Evolutionary conservation across 305 asterid species (phyloP), one percentile per base, ranked within the genome.

Genomic region (Andrographis paniculata): DNA sequence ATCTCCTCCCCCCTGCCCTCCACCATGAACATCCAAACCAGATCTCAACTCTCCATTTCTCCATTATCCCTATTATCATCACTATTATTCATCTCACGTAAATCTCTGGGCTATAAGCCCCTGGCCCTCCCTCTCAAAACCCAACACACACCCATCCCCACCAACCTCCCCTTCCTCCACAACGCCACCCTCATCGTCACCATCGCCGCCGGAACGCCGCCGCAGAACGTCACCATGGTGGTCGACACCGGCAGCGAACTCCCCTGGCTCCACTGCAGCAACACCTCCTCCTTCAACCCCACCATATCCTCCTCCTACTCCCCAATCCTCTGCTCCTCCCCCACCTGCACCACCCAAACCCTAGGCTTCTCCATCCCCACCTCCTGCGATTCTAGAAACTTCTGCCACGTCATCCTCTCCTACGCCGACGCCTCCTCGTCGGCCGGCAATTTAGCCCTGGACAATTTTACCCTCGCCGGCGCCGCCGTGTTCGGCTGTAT

Each of bases 221-320:
- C 84, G 27, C 95, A 84, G 71, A 84, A 84, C 21, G 93, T 81
- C 31, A 81, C 93, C 52, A 84, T 84, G 95, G 93, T 84, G 37
- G 87, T 84, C 46, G 93, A 84, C 62, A 81, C 95, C 27, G 95
- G 95, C 31, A 84, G 93, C 31, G 95, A 84, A 64, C 93, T 84
- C 60, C 81, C 95, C 17, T 84, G 93, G 93, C 74, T 84, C 11
- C 89, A 73, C 14, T 81, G 84, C 71, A 80, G 78, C 69, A 41
- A 73, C 0, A 73, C 89, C 57, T 69, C 93, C 66, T 61, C 60
- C 3, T 84, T 81, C 46, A 15, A 74, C 66, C 82, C 89, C 55
- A 53, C 21, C 46, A 64, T 53, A 0, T 84, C 95, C 0, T 14
- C 20, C 0, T 60, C 95, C 4, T 84, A 81, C 71, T 20, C 75